Base-by-base conservation (phyloP, 495 filamentous ascomycete species). In the Xylaria grammica region DNA sequence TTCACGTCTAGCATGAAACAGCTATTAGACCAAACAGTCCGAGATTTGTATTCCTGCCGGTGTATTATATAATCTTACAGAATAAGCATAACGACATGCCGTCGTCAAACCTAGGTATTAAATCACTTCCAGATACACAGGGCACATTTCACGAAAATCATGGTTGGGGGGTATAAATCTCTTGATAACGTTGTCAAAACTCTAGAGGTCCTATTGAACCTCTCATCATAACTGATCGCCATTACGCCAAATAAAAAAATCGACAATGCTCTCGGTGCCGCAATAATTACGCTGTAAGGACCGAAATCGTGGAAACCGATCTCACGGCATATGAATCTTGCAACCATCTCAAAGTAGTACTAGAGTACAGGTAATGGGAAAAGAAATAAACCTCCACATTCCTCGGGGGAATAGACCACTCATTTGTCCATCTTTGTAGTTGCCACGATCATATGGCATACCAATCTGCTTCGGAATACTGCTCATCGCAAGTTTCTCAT, bases 401-500 rank as follows among this genome's bases (percentile, higher is more conserved):
- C 20, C 22, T 9, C 4, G 11, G 19, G 19, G 19, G 13, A 40
- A 55, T 38, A 26, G 19, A 29, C 27, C 8, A 46, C 27, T 7
- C 34, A 27, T 22, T 24, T 59, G 36, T 48, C 9, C 24, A 17
- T 46, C 6, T 22, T 34, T n/a, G 42, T 5, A 46, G 9, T 19
- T 34, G 24, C 17, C 20, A 10, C 17, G 40, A 2, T 46, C n/a
- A 24, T 22, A 20, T 61, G 51, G n/a, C 32, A 45, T 36, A 40
- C 36, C 48, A 34, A 38, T 52, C 46, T 40, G 49, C 45, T 19
- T 58, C 40, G 60, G 60, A 32, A 53, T 55, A 10, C 40, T 49
- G 32, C 53, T 51, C 51, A 60, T 22, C 48, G 53, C 20, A 50
- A 27, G 17, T 36, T 30, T 51, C 26, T 26, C 60, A 26, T 30